Base-by-base conservation (phyloP, 2,329 filamentous ascomycete genomes). In the Calycina herbarum region DNA sequence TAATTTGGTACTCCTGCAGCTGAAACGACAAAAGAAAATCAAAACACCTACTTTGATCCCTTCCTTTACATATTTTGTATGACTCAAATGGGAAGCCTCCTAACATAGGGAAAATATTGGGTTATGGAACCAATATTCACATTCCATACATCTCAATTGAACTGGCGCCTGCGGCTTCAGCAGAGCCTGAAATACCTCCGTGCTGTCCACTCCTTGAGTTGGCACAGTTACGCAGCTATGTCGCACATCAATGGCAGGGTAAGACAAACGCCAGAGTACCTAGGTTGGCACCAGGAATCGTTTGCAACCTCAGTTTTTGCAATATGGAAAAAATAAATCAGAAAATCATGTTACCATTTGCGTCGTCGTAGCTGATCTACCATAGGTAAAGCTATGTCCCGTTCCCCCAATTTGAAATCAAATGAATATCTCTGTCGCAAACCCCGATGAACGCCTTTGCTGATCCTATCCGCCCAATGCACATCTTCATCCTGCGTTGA, bases 391-490 rank as follows among this genome's bases (percentile, higher is more conserved):
- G 38, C n/a, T 45, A 42, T 20, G 33, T 40, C 33, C 42, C 40
- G 27, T 8, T 51, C 54, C 45, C 48, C 35, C 24, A 54, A n/a
- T 45, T 31, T 24, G 40, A 13, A 59, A 48, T 35, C 63, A 62
- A 40, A 62, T 51, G 48, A 63, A 58, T 62, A 64, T 62, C 54
- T 59, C 48, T 54, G 38, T 56, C 60, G 42, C 62, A 68, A 68
- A 51, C 57, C 67, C 68, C 35, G n/a, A 20, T 62, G 61, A 72
- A 72, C 71, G 70, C 71, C 71, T 62, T 48, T 69, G 66, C 65
- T 70, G 35, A 66, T 54, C 59, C 58, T 59, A 62, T 31, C 64
- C 65, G 51, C 65, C 58, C 58, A 51, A 68, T 58, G 59, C 59
- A 66, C 56, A 17, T 31, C 48, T 24, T 54, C 48, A 13, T 40